Conservation (phyloP, 805 yeast genomes). For the Barnettozyma salicaria region DNA sequence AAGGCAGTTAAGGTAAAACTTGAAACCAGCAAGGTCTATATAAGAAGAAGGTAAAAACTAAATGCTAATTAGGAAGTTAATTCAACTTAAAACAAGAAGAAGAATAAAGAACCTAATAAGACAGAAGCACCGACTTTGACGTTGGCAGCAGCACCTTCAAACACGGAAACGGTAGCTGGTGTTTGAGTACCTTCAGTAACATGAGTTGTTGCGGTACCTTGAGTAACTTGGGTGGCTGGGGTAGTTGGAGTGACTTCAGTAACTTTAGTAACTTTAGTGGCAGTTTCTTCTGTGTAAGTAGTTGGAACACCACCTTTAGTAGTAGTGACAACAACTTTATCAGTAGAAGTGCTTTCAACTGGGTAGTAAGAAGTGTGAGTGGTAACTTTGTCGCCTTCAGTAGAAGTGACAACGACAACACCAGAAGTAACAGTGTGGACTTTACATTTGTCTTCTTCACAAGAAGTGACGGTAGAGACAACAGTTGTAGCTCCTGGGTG, state of each 20-base stretch:
- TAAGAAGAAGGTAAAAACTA: not conserved
- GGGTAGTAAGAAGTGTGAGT: constrained; percentile 6
- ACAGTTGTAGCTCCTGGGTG: constrained; percentile 8
- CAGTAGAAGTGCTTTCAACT: too few relatives aligned
- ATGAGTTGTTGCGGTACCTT: constrained; percentile 3
- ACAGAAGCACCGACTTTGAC: constrained; percentile 22
- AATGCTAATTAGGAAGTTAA: not conserved
- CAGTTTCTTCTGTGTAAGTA: constrained; percentile 10
- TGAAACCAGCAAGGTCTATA: not conserved
- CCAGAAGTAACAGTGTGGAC: constrained; percentile 13
- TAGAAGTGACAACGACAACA: constrained; percentile 2
- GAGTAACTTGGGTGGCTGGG: constrained; percentile 5
- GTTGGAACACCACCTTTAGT: constrained; percentile 9
- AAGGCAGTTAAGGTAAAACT: too few relatives aligned
- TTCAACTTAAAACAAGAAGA: constrained; percentile 25
- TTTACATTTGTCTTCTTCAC: constrained; percentile 4
- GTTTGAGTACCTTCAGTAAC: not conserved
- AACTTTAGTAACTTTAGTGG: constrained; percentile 1
- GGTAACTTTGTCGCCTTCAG: not conserved
- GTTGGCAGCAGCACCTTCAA: constrained; percentile 22
- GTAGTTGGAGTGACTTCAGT: constrained; percentile 4
- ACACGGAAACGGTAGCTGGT: constrained; percentile 9
- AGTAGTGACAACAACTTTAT: constrained; percentile 6
- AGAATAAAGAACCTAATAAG: constrained; percentile 27
- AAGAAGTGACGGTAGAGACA: constrained; percentile 5